Evolutionary conservation across 495 filamentous ascomycete species (phyloP).

Genomic region (Saxophila tyrrhenica): DNA sequence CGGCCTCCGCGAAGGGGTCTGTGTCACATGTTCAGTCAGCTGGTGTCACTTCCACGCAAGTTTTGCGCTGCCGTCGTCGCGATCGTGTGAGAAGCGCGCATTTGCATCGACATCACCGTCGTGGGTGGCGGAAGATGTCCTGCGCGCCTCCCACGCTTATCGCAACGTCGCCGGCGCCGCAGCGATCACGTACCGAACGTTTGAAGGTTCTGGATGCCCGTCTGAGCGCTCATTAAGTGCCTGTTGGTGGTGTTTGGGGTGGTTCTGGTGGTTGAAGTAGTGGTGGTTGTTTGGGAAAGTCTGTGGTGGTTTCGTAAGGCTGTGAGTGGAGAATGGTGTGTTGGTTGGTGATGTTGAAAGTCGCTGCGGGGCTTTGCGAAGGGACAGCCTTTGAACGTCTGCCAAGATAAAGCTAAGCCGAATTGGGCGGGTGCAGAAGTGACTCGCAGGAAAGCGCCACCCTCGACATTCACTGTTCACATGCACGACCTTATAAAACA

Average conservation of each 20-base stretch:
- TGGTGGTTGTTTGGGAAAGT: neutral
- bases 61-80: neutral
- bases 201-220: conserved; percentile 1
- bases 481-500: too few relatives aligned
- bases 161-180: neutral
- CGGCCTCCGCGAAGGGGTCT: conserved; percentile 99
- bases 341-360: neutral
- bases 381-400: neutral
- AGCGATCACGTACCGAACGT: neutral
- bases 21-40: conserved; percentile 1
- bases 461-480: too few relatives aligned
- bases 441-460: too few relatives aligned
- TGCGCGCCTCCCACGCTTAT: neutral
- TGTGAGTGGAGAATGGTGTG: conserved; percentile 1
- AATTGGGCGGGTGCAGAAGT: too few relatives aligned
- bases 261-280: neutral
- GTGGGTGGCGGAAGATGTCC: neutral
- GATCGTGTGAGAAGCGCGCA: neutral
- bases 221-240: conserved; percentile 2
- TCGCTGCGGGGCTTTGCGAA: neutral
- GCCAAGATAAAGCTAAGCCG: neutral
- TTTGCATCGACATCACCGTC: neutral
- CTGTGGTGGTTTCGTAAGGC: neutral
- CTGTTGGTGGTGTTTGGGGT: neutral
- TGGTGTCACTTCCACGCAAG: neutral